Conservation (phyloP, 1,284 basidiomycete species). For the Ustilago bromivora region DNA sequence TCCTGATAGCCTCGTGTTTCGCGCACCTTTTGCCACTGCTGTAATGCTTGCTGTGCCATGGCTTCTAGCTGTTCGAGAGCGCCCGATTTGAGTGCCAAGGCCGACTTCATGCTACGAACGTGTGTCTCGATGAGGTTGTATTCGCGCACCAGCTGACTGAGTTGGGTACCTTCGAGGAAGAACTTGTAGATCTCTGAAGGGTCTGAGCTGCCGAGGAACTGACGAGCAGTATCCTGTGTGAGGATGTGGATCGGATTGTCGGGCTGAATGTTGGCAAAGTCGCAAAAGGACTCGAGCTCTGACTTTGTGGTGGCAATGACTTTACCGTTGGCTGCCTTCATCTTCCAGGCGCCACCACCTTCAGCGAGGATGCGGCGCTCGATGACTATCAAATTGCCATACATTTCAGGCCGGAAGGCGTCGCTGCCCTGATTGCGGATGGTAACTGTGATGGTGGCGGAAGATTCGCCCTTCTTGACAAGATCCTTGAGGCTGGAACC, state of each 20-base stretch:
- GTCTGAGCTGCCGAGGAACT: constrained; percentile 87
- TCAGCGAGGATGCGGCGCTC: constrained; percentile 83
- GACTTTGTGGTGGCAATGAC: constrained; percentile 83
- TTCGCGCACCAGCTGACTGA: constrained; percentile 86
- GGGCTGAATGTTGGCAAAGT: constrained; percentile 95
- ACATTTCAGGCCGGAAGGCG: constrained; percentile 84
- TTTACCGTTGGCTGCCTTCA: constrained; percentile 77
- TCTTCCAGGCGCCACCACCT: constrained; percentile 83
- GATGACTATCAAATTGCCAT: constrained; percentile 85
- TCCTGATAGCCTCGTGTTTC: constrained; percentile 80
- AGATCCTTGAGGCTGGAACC: constrained; percentile 88
- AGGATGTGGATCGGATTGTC: constrained; percentile 94
- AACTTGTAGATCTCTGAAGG: constrained; percentile 89
- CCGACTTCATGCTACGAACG: constrained; percentile 55
- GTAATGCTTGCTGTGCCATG: constrained; percentile 75
- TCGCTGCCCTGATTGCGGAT: constrained; percentile 90
- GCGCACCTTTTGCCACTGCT: constrained; percentile 78
- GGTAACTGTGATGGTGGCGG: constrained; percentile 81
- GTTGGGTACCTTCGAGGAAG: constrained; percentile 92
- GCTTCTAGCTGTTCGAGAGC: constrained; percentile 80
- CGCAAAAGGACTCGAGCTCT: constrained; percentile 87
- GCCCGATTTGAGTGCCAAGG: constrained; percentile 72
- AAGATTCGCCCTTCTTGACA: constrained; percentile 85
- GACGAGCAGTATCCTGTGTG: constrained; percentile 75
- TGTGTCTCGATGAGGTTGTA: constrained; percentile 79